Conservation (phyloP, 2,329 filamentous ascomycete species). For the Beauveria sp. region DNA sequence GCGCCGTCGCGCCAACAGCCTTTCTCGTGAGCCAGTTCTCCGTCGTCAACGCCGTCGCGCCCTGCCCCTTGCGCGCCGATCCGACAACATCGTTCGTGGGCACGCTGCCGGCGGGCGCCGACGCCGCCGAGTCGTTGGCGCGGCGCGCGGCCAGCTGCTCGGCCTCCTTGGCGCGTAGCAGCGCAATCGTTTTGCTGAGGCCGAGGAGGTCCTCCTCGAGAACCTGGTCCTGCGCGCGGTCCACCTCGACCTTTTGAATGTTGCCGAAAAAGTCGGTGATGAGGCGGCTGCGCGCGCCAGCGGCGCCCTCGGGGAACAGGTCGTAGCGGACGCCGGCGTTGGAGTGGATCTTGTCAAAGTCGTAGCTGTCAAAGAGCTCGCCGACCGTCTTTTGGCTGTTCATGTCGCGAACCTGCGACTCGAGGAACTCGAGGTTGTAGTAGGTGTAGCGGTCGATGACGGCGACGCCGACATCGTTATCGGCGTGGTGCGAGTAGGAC, state of each 20-base stretch:
- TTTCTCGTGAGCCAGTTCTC: conserved; percentile 63
- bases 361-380: conserved; percentile 93
- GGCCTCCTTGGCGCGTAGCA: conserved; percentile 41
- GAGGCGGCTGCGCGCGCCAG: conserved; percentile 67
- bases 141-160: conserved; percentile 30
- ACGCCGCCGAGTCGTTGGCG: conserved; percentile 18
- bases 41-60: conserved; percentile 54
- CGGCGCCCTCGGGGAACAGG: conserved; percentile 79
- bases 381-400: conserved; percentile 84
- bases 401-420: conserved; percentile 79
- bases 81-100: conserved; percentile 18
- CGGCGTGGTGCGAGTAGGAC: conserved; percentile 94
- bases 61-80: conserved; percentile 22
- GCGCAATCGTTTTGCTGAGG: conserved; percentile 61
- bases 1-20: conserved; percentile 50
- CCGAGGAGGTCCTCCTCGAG: conserved; percentile 68
- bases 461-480: conserved; percentile 94
- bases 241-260: conserved; percentile 92
- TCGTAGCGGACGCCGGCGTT: conserved; percentile 90
- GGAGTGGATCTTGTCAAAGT: conserved; percentile 89
- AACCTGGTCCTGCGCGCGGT: conserved; percentile 49
- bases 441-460: conserved; percentile 99
- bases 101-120: conserved; percentile 21
- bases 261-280: conserved; percentile 98
- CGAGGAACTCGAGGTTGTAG: conserved; percentile 95